Evolutionary conservation across 805 yeast species (phyloP).

Genomic region (Candida incommunis): DNA sequence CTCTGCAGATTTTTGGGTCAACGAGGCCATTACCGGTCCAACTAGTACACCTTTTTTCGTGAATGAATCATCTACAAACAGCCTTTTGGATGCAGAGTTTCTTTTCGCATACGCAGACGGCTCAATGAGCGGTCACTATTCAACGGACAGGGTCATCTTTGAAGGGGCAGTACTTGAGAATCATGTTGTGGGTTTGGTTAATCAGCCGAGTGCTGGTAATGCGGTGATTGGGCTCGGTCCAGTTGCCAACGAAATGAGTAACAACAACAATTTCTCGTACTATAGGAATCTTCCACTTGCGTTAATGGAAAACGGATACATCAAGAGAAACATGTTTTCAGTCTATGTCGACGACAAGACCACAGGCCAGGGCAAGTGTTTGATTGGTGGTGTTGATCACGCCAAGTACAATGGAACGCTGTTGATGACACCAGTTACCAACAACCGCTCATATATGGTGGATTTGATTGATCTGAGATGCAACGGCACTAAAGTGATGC

Average conservation of each 20-base stretch:
- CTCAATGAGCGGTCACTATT: slow-evolving; percentile 29
- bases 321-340: neutral
- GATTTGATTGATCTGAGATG: neutral
- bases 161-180: neutral
- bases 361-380: neutral
- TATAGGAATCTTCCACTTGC: neutral
- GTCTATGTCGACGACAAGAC: neutral
- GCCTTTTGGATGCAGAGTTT: neutral
- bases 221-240: neutral
- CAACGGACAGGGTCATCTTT: neutral
- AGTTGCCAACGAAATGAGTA: neutral
- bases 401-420: slow-evolving; percentile 26
- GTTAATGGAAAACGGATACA: neutral
- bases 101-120: slow-evolving; percentile 15
- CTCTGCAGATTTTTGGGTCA: slow-evolving; percentile 1
- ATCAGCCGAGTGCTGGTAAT: neutral
- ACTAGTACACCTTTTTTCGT: neutral
- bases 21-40: slow-evolving; percentile 1
- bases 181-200: neutral
- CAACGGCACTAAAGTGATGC: neutral
- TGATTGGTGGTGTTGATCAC: slow-evolving; percentile 27
- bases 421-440: slow-evolving; percentile 16
- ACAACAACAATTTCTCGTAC: neutral
- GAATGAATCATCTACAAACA: neutral
- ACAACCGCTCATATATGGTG: slow-evolving; percentile 1